Base-by-base conservation (phyloP, 805 yeast genomes). In the Hanseniaspora clermontiae region DNA sequence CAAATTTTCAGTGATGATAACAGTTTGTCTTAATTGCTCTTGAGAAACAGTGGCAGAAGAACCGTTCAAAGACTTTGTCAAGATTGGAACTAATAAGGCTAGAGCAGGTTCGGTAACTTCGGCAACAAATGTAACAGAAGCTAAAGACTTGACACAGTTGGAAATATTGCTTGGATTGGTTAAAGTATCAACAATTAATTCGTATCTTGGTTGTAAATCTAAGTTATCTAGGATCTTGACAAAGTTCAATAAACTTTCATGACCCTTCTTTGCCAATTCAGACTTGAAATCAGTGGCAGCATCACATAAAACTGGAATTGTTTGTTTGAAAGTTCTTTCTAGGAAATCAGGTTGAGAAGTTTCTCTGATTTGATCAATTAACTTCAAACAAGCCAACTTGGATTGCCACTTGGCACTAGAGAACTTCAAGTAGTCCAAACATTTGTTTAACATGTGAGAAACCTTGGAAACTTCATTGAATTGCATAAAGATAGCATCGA, bases 41-140 rank as follows among this genome's bases (percentile, higher is more conserved):
- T 93, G 96, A 19, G 97, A 84, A 27, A 53, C 57, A 20, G 57
- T 53, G 17, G 57, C 34, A 4, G 95, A 84, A 0, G 95, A 83
- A 2, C 77, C 71, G 65, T 84, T 84, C 65, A 91, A 76, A 2
- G 97, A 91, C 68, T 90, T 87, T 67, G 82, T 89, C 65, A 91
- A 78, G 62, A 90, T 90, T 49, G 98, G 98, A 48, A 87, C 97
- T 65, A 91, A 76, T 57, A 91, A 72, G 9, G 97, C 80, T 63
- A 91, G 76, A 4, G 95, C 95, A 5, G 97, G 95, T 73, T 90
- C 97, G 15, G 97, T 93, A 60, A 91, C 98, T 74, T 93, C 98
- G 49, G 98, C 96, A 51, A 91, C 97, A 69, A 91, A 91, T 0
- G 98, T 93, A 55, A 91, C 97, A 43, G 95, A 85, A 2, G 96